These are phyloP conservation scores for Exutisphaerella laricina DNA, from an alignment of 2,329 filamentous ascomycete species.

Conservation along the genomic window DNA sequence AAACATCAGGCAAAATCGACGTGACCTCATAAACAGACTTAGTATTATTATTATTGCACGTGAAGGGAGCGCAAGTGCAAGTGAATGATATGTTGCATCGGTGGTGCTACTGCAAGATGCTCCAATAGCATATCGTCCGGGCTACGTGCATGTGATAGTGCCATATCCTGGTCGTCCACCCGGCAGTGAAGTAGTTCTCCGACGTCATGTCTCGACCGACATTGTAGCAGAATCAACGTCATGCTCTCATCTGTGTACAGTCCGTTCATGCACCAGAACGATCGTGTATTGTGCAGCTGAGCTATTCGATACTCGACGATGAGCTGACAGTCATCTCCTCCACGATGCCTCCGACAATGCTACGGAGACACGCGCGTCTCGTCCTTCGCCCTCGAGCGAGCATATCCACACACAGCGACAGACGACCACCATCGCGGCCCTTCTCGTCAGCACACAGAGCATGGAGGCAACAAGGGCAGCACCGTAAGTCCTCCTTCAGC, in stretches of 20 bases:
- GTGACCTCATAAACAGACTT: too few species aligned
- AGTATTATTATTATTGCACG: too few species aligned
- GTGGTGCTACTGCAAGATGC: too few species aligned
- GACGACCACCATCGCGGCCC: slow-evolving; percentile 9
- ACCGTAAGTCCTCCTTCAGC: slow-evolving; percentile 5
- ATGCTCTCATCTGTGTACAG: not conserved
- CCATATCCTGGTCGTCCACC: too few species aligned
- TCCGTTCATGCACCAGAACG: not conserved
- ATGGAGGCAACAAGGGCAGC: slow-evolving; percentile 11
- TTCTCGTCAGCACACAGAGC: slow-evolving; percentile 14
- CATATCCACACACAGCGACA: not conserved
- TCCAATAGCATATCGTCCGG: too few species aligned
- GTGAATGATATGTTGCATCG: too few species aligned
- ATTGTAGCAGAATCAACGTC: too few species aligned
- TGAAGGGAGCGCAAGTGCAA: too few species aligned
- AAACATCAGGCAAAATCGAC: too few species aligned
- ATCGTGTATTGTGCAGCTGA: not conserved
- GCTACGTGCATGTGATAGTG: too few species aligned
- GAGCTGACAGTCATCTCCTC: not conserved
- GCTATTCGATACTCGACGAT: not conserved
- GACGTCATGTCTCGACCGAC: too few species aligned
- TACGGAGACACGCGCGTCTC: slow-evolving; percentile 1
- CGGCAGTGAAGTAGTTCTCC: too few species aligned
- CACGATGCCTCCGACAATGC: not conserved
- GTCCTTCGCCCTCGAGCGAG: not conserved